Conservation (phyloP, 768 basidiomycete genomes). For the Panaeolus papilionaceus region DNA sequence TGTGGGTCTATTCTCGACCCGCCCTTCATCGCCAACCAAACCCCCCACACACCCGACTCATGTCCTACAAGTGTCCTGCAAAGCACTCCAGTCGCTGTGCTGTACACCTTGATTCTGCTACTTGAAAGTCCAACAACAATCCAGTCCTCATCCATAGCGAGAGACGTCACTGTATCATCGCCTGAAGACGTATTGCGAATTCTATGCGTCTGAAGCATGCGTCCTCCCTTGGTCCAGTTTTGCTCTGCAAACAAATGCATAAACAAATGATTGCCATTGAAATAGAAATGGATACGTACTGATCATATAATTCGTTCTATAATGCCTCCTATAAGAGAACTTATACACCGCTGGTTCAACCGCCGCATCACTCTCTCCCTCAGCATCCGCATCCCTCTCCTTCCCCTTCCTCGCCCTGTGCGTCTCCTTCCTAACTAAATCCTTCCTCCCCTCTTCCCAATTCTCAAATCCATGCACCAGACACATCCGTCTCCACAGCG, state of each 20-base stretch:
- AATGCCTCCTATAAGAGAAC: conserved; percentile 73
- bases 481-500: conserved; percentile 83
- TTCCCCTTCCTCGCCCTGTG: conserved; percentile 9
- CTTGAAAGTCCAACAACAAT: conserved; percentile 91
- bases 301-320: conserved; percentile 74
- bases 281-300: conserved; percentile 48
- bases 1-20: conserved; percentile 36
- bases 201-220: background rate
- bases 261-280: conserved; percentile 2
- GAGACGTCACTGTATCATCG: conserved; percentile 68
- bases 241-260: conserved; percentile 42
- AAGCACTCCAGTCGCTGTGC: conserved; percentile 76
- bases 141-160: conserved; percentile 83
- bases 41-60: conserved; percentile 91
- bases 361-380: conserved; percentile 3
- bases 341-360: conserved; percentile 18
- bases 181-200: conserved; percentile 12
- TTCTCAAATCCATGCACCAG: conserved; percentile 55
- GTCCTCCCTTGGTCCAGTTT: background rate
- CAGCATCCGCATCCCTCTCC: conserved; percentile 6
- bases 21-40: conserved; percentile 78
- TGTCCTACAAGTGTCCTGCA: conserved; percentile 84
- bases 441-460: conserved; percentile 32
- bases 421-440: conserved; percentile 19
- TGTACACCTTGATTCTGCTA: conserved; percentile 85